These are phyloP conservation scores for Phytophthora fragariae DNA, from an alignment of 352 stramenopile genomes.

Conservation along the genomic window DNA sequence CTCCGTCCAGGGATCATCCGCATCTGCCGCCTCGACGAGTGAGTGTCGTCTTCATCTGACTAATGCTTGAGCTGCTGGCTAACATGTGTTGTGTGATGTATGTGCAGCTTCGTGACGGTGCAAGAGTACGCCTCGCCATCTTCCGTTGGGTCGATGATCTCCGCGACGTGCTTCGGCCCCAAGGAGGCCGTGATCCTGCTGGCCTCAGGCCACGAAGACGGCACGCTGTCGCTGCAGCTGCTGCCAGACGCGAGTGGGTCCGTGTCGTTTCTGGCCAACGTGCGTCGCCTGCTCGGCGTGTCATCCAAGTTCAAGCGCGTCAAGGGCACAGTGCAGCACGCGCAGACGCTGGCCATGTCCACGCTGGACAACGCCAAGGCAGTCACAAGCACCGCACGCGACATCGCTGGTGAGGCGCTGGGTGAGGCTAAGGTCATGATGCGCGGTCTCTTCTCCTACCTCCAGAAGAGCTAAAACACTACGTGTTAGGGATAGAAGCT, in stretches of 20 bases:
- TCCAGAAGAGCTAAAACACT: constrained; percentile 43
- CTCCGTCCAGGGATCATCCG: constrained; percentile 54
- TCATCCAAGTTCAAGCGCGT: constrained; percentile 89
- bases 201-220: constrained; percentile 72
- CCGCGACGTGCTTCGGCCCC: constrained; percentile 71
- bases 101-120: constrained; percentile 66
- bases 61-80: not conserved
- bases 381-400: constrained; percentile 81
- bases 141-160: constrained; percentile 52
- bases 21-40: constrained; percentile 86
- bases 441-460: constrained; percentile 74
- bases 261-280: constrained; percentile 76
- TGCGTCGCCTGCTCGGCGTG: constrained; percentile 78
- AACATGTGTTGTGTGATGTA: not conserved
- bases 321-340: constrained; percentile 88
- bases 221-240: constrained; percentile 80
- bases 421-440: constrained; percentile 88
- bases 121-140: constrained; percentile 70
- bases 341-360: constrained; percentile 85
- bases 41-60: constrained; percentile 28
- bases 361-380: constrained; percentile 86
- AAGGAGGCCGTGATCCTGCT: constrained; percentile 82
- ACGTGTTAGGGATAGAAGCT: not conserved
- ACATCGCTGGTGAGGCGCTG: constrained; percentile 87
- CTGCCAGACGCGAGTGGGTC: constrained; percentile 83